Evolutionary conservation across 83 land plant species (phyloP), one percentile per base, ranked within the genome.

Genomic region (Isoetes engelmannii): DNA sequence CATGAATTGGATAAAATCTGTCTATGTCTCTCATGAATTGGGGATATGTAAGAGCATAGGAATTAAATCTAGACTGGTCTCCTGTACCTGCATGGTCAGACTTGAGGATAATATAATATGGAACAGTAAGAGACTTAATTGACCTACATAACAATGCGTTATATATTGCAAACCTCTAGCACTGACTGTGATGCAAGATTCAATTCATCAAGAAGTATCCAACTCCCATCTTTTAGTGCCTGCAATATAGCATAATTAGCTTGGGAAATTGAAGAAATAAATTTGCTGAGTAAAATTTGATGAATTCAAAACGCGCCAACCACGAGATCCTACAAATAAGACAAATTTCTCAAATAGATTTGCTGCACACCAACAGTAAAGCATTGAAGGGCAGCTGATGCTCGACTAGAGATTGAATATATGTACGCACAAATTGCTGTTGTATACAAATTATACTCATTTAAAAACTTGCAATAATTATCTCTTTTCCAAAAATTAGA

Each of bases 151-250:
- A 28, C 37, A 28, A 28, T 28, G 37, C 2, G 37, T 2, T 28
- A 28, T 28, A 28, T 28, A 28, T 0, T 28, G 37, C 37, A 28
- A 28, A 78, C 97, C 89, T 95, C 99, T 41, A 95, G 72, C 19
- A 95, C 99, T 67, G 99, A 87, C 66, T 95, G 99, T 48, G 99
- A 92, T 61, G 99, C 99, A 59, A 95, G 89, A 77, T 95, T 95
- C 43, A 95, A 87, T 62, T 95, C 99, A 78, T 92, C 97, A 15
- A 95, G 77, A 56, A 95, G 61, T 71, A 95, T 94, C 99, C 99
- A 95, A 43, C 77, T 81, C 10, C 99, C 99, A 4, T 80, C 71
- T 77, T 92, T 95, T 43, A 95, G 45, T 60, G 99, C 97, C 99
- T 95, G 75, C 65, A 51, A 46, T 46, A 53, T n/a, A 74, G 51